Evolutionary conservation across 305 asterid genomes (phyloP), one percentile per base, ranked within the genome.

Genomic region (Fraxinus velutina): DNA sequence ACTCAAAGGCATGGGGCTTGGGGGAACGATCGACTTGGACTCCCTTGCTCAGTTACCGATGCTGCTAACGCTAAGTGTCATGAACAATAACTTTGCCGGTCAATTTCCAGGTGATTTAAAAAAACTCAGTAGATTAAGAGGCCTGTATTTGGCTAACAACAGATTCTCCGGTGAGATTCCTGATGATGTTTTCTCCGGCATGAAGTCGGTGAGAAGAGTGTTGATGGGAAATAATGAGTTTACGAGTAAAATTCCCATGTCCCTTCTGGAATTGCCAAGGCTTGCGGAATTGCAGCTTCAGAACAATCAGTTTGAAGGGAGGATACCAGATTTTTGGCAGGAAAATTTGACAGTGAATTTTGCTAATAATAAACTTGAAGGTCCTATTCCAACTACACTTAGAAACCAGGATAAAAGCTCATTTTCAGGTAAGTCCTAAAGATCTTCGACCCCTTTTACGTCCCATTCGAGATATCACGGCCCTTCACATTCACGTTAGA

Each of bases 241-340:
- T 21, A 33, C 39, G 0, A 95, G 98, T 6, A 83, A 78, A 5
- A 90, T 94, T 64, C 98, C 98, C 0, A 6, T 6, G 32, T 93
- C 97, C 0, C 84, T 94, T 73, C 78, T 91, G 21, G 83, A 80
- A 21, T 66, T 91, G 90, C 90, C 88, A 0, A 86, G 64, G 77
- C 87, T 94, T 77, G 83, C 33, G 77, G 82, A 79, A 17, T 70
- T 94, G 83, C 85, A 89, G 83, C 73, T 93, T 72, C 93, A 91
- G 89, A 78, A 89, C 12, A 94, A 94, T 13, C 77, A 37, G 87
- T 93, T 94, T 22, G 60, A 36, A 1, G 97, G 98, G 15, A 44
- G 60, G 3, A 88, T 94, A 73, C 98, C 94, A 0, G 91, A 90
- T 34, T 89, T 94, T 88, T 60, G 78, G 88, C 98, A 90, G 88